Evolutionary conservation across 2,329 filamentous ascomycete genomes (phyloP).

Genomic region (Clarireedia homoeocarpa): DNA sequence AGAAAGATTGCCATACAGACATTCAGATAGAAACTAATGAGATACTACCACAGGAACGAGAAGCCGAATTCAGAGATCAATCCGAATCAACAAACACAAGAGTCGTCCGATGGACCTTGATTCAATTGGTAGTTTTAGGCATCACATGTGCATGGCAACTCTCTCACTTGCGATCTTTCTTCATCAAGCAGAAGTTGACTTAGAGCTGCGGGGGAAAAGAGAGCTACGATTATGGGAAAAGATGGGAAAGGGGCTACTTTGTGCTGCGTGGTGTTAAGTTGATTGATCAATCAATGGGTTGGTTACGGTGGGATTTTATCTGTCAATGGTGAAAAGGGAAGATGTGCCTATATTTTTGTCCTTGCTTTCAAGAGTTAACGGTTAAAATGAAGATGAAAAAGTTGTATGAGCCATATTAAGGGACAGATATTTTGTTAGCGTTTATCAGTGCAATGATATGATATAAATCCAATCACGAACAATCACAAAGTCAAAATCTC

Average conservation of each 20-base stretch:
- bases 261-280: conserved; percentile 5
- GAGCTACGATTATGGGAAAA: not conserved
- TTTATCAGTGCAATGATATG: too few species aligned
- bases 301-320: not conserved
- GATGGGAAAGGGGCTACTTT: not conserved
- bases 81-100: conserved; percentile 87
- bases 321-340: too few species aligned
- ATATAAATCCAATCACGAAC: not conserved
- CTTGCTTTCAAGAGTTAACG: not conserved
- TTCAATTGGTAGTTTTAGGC: conserved; percentile 78
- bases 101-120: conserved; percentile 87
- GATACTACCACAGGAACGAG: conserved; percentile 62
- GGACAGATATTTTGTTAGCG: not conserved
- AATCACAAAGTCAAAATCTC: not conserved
- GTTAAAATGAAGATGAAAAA: not conserved
- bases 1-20: not conserved
- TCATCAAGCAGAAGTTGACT: conserved; percentile 99
- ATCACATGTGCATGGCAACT: conserved; percentile 95
- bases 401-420: not conserved
- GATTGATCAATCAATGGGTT: not conserved
- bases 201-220: conserved; percentile 35
- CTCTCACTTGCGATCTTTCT: conserved; percentile 90
- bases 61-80: conserved; percentile 96
- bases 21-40: not conserved
- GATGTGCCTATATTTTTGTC: too few species aligned